These are phyloP conservation scores for Sextonia rubra DNA, from an alignment of 164 flowering plant species.

Conservation along the genomic window DNA sequence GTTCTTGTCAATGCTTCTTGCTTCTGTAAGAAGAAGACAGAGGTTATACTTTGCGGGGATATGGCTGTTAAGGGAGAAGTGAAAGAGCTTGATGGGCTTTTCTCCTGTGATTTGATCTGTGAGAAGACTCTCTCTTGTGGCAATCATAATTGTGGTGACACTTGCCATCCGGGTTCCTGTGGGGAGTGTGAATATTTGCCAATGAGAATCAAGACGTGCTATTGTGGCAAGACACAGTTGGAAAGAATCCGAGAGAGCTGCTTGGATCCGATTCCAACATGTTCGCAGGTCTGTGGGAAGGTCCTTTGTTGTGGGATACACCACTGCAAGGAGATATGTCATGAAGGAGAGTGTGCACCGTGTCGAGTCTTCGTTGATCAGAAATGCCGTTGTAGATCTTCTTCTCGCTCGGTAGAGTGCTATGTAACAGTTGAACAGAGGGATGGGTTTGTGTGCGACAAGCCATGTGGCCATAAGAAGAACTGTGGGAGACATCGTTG, in stretches of 20 bases:
- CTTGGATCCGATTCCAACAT: conserved; percentile 79
- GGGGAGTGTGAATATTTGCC: conserved; percentile 78
- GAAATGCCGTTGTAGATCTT: conserved; percentile 82
- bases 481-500: conserved; percentile 96
- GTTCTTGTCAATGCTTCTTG: conserved; percentile 60
- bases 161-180: conserved; percentile 90
- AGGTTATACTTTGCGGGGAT: conserved; percentile 69
- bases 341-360: conserved; percentile 66
- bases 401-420: conserved; percentile 73
- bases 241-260: conserved; percentile 57
- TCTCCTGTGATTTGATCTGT: conserved; percentile 66
- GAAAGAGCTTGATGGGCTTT: conserved; percentile 56
- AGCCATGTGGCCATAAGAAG: conserved; percentile 82
- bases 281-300: conserved; percentile 58
- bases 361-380: conserved; percentile 62
- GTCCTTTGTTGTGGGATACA: conserved; percentile 67
- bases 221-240: conserved; percentile 76
- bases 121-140: conserved; percentile 68
- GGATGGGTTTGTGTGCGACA: conserved; percentile 63
- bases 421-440: conserved; percentile 35
- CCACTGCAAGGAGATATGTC: conserved; percentile 64
- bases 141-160: conserved; percentile 61
- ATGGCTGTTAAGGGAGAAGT: conserved; percentile 77
- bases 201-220: conserved; percentile 53
- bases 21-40: conserved; percentile 70